Conservation (phyloP, 2,329 filamentous ascomycete genomes). For the Exophiala sp. region DNA sequence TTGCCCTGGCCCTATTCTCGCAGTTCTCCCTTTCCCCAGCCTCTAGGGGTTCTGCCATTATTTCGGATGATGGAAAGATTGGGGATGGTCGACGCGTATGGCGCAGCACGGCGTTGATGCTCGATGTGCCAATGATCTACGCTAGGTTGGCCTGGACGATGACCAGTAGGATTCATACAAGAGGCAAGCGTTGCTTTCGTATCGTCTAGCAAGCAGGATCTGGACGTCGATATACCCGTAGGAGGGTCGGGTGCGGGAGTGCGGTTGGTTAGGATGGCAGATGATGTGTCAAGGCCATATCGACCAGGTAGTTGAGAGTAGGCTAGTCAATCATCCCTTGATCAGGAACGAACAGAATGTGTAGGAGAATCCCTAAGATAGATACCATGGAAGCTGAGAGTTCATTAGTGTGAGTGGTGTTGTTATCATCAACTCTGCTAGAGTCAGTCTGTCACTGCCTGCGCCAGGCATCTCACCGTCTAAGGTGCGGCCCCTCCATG, state of each 20-base stretch:
- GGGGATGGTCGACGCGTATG: background rate
- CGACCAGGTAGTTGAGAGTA: background rate
- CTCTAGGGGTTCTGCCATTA: too few relatives aligned
- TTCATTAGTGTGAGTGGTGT: background rate
- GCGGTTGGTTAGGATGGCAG: slow-evolving; percentile 1
- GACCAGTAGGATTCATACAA: background rate
- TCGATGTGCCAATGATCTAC: background rate
- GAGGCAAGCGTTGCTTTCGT: slow-evolving; percentile 7
- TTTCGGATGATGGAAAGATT: background rate
- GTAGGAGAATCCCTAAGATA: too few relatives aligned
- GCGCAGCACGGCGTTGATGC: background rate
- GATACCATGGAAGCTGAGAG: too few relatives aligned
- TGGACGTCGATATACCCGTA: slow-evolving; percentile 5
- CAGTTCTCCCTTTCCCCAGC: background rate
- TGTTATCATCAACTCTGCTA: background rate
- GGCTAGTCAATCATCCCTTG: too few relatives aligned
- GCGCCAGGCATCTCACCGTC: background rate
- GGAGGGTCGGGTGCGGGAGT: background rate
- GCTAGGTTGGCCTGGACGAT: background rate
- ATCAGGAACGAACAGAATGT: too few relatives aligned
- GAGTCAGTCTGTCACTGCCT: background rate
- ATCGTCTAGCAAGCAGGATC: slow-evolving; percentile 12
- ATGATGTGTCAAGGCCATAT: background rate
- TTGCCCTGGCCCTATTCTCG: background rate
- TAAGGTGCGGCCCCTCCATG: background rate